A percentile compares a stretch with the other conserved stretches of the same genome.
Evolutionary conservation across 345 rosid species (phyloP).

Genomic region (Aurinia saxatilis): DNA sequence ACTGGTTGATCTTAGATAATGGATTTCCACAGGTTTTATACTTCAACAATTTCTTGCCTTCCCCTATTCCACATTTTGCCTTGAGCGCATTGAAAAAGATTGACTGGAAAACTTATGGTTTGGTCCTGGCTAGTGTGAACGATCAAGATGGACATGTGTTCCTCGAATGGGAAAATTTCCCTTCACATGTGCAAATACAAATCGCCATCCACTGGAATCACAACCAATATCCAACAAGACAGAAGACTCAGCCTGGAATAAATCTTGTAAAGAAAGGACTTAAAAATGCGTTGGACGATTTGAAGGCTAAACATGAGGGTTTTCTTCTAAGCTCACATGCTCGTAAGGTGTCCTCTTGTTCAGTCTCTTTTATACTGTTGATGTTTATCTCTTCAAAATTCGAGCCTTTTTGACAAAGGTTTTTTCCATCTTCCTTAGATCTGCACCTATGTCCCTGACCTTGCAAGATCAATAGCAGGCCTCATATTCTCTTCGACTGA

Average conservation of each 20-base stretch:
- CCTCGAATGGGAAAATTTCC: constrained; percentile 69
- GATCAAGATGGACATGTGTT: constrained; percentile 42
- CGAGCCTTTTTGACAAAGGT: not conserved
- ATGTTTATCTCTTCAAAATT: not conserved
- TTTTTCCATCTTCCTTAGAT: constrained; percentile 35
- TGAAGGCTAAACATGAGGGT: constrained; percentile 71
- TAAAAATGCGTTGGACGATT: constrained; percentile 65
- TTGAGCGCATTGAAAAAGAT: constrained; percentile 51
- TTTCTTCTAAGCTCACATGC: constrained; percentile 66
- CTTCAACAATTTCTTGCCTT: constrained; percentile 63
- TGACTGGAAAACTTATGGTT: constrained; percentile 87
- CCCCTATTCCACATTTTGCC: constrained; percentile 39
- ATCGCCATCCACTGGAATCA: constrained; percentile 65
- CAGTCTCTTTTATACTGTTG: not conserved
- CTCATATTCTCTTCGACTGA: constrained; percentile 67
- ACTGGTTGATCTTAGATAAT: constrained; percentile 8
- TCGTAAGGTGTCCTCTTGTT: constrained; percentile 42
- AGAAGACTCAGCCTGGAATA: constrained; percentile 36
- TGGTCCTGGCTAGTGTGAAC: constrained; percentile 37
- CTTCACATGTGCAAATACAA: constrained; percentile 41
- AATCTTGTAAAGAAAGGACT: constrained; percentile 52
- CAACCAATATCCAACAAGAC: constrained; percentile 54
- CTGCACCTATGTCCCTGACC: constrained; percentile 77
- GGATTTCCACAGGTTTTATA: constrained; percentile 52
- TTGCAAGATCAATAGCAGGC: constrained; percentile 74